Evolutionary conservation across 305 asterid genomes (phyloP).

Genomic region (Caryopteris hybrid): DNA sequence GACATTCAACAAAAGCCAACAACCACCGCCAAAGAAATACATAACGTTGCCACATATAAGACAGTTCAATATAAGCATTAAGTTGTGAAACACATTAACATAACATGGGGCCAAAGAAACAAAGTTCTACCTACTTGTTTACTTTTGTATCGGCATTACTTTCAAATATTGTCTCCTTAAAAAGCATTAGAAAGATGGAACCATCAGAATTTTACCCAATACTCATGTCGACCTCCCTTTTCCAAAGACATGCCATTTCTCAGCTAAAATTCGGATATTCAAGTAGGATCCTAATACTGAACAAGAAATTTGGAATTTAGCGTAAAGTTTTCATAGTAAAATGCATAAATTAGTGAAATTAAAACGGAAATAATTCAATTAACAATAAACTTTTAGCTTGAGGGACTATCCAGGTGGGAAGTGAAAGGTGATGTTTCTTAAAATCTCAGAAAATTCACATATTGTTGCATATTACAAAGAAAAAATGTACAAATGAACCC

Average conservation of each 20-base stretch:
- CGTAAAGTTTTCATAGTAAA: constrained; percentile 5
- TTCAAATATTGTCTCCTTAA: neutral
- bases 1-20: neutral
- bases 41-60: neutral
- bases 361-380: neutral
- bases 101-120: neutral
- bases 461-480: constrained; percentile 18
- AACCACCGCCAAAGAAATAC: neutral
- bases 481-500: no score
- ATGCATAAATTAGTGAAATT: constrained; percentile 4
- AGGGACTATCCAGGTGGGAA: neutral
- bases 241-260: neutral
- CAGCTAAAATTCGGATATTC: constrained; percentile 1
- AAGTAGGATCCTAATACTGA: neutral
- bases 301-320: neutral
- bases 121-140: neutral
- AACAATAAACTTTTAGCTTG: neutral
- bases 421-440: neutral
- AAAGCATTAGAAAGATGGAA: neutral
- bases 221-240: neutral
- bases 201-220: neutral
- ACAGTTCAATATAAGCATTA: neutral
- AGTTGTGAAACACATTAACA: neutral
- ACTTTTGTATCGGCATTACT: neutral
- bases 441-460: constrained; percentile 14